Evolutionary conservation across 768 basidiomycete genomes (phyloP).

Genomic region (Piloderma croceum): DNA sequence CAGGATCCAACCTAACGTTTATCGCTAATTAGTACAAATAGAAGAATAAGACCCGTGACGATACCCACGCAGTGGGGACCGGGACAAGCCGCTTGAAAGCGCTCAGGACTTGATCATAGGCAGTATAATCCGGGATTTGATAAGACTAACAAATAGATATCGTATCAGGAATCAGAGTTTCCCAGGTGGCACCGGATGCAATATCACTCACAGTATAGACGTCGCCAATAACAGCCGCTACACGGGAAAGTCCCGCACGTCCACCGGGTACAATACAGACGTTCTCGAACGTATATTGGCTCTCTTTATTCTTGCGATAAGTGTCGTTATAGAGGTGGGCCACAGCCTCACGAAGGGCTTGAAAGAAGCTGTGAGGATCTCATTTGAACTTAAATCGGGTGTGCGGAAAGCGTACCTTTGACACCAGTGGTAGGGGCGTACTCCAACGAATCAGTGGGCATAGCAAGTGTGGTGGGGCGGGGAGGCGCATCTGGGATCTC

Average conservation of each 20-base stretch:
- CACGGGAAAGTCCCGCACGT: constrained; percentile 80
- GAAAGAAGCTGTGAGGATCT: neutral
- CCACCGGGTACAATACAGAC: constrained; percentile 95
- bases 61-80: constrained; percentile 77
- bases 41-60: too few relatives aligned
- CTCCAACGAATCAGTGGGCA: constrained; percentile 72
- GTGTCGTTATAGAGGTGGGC: constrained; percentile 85
- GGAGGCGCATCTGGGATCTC: constrained; percentile 69
- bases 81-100: constrained; percentile 88
- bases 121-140: constrained; percentile 90
- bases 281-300: constrained; percentile 89
- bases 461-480: constrained; percentile 57
- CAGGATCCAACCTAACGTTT: constrained; percentile 38
- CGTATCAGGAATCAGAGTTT: constrained; percentile 3
- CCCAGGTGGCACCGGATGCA: constrained; percentile 8
- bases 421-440: constrained; percentile 93
- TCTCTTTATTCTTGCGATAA: constrained; percentile 74
- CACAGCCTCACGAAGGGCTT: constrained; percentile 82
- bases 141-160: constrained; percentile 50
- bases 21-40: constrained; percentile 3
- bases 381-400: neutral
- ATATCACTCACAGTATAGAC: constrained; percentile 63
- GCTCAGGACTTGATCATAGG: constrained; percentile 77
- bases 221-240: constrained; percentile 89
- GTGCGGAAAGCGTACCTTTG: constrained; percentile 45